Percentiles rank a stretch among this genome's conserved stretches.
These are phyloP conservation scores for Kwoniella bestiolae DNA, from an alignment of 768 basidiomycete genomes.

Conservation along the genomic window DNA sequence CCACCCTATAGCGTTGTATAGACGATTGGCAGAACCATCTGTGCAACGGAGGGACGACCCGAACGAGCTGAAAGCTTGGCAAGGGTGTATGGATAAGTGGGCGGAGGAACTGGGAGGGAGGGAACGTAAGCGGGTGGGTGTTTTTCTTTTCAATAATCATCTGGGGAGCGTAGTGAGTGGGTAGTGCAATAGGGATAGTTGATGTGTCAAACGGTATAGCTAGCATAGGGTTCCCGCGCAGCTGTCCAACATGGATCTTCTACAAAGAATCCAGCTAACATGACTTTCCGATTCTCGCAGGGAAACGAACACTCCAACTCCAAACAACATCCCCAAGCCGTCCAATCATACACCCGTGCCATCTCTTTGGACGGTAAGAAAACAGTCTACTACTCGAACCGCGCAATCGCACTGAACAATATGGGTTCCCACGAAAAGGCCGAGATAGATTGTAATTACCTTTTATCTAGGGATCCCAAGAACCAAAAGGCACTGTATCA, in stretches of 20 bases:
- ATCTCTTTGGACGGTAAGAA: slow-evolving; percentile 57
- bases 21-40: slow-evolving; percentile 52
- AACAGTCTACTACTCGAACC: slow-evolving; percentile 56
- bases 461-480: slow-evolving; percentile 47
- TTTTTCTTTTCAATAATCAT: not conserved
- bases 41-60: slow-evolving; percentile 29
- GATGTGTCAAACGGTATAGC: no score
- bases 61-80: slow-evolving; percentile 47
- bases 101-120: slow-evolving; percentile 54
- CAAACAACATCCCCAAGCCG: slow-evolving; percentile 42
- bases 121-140: slow-evolving; percentile 53
- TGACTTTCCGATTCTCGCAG: slow-evolving; percentile 11
- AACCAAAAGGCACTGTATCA: slow-evolving; percentile 57
- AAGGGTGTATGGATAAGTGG: slow-evolving; percentile 57
- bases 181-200: no score
- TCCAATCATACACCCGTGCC: slow-evolving; percentile 55
- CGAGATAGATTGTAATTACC: slow-evolving; percentile 53
- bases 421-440: slow-evolving; percentile 52
- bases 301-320: slow-evolving; percentile 51
- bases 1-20: slow-evolving; percentile 55
- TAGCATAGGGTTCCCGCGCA: no score
- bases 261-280: no score
- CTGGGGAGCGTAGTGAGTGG: not conserved
- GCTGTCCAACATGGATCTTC: no score
- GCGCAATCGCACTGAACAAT: slow-evolving; percentile 56